Evolutionary conservation across 2,329 filamentous ascomycete genomes (phyloP), one percentile per base, ranked within the genome.

Genomic region (Colletotrichum coccodes): DNA sequence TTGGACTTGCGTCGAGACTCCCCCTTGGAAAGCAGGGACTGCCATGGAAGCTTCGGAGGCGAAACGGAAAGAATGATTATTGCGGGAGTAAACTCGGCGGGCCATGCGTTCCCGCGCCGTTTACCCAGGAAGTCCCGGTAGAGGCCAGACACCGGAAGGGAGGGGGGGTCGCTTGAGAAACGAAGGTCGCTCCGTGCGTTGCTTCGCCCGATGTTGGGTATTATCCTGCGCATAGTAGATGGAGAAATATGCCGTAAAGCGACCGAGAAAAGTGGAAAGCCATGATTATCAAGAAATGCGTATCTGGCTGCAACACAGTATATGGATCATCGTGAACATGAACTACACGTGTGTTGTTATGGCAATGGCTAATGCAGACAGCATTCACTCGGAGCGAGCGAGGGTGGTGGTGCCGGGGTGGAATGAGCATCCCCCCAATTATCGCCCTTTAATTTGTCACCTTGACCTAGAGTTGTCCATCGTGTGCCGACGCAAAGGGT

Each of bases 241-340:
- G 60, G 32, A 44, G 47, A 65, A 56, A 66, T 47, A 30, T 36
- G 38, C 61, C 66, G 66, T 30, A 60, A 56, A 60, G 49, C 66
- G 61, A 60, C 66, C 66, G 66, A 69, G 40, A 69, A 56, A 56
- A 60, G 66, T 69, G 66, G 61, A 38, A 40, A 18, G 12, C 14
- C 21, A 5, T 50, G 26, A 56, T 66, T 32, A 52, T 38, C 40
- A 46, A 60, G 47, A 56, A 36, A 44, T 30, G 32, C 21, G 7
- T 60, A 14, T 28, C 32, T 30, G 14, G 11, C 21, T 46, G 49
- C 60, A 32, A 60, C 28, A 32, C 30, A 40, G 49, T 11, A 44
- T 9, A 38, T 60, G 32, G 32, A 28, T 40, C 44, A 40, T 28
- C 21, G 38, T 57, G 21, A 44, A 64, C 52, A 68, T 54, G 26